phyloP scores from a whole-genome alignment of 345 rosid species.

The Melaleuca quinquenervia region DNA sequence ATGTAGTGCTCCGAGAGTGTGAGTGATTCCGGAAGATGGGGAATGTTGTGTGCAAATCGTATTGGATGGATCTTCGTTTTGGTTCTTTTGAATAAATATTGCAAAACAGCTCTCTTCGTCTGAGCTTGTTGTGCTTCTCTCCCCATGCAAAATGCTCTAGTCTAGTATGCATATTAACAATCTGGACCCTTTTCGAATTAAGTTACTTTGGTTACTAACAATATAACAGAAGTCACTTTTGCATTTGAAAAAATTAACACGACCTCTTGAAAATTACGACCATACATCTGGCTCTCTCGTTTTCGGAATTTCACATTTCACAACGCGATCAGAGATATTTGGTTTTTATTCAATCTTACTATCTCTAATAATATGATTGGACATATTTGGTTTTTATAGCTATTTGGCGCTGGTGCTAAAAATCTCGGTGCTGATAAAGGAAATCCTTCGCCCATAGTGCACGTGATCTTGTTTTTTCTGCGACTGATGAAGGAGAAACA shows the following conservation, averaged over 20 bases:
- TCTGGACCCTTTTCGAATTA: neutral
- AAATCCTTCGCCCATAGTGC: neutral
- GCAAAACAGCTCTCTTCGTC: neutral
- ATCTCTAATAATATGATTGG: neutral
- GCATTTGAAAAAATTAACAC: neutral
- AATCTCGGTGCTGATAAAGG: neutral
- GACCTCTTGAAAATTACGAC: neutral
- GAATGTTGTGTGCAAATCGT: neutral
- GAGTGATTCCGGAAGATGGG: neutral
- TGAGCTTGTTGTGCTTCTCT: neutral
- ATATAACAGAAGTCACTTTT: neutral
- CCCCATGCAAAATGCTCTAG: neutral
- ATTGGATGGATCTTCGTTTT: neutral
- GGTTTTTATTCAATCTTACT: neutral
- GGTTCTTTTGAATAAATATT: neutral
- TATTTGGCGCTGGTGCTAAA: neutral
- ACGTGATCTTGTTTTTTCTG: neutral
- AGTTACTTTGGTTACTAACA: neutral
- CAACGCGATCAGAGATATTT: neutral
- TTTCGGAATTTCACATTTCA: neutral
- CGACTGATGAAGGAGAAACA: neutral
- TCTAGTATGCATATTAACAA: neutral
- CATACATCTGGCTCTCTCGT: rapidly evolving
- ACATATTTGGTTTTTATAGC: neutral
- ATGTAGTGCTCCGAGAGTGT: neutral